These are phyloP conservation scores for Coemansia sp. DNA, from an alignment of 192 early-diverging fungal species.

Conservation along the genomic window DNA sequence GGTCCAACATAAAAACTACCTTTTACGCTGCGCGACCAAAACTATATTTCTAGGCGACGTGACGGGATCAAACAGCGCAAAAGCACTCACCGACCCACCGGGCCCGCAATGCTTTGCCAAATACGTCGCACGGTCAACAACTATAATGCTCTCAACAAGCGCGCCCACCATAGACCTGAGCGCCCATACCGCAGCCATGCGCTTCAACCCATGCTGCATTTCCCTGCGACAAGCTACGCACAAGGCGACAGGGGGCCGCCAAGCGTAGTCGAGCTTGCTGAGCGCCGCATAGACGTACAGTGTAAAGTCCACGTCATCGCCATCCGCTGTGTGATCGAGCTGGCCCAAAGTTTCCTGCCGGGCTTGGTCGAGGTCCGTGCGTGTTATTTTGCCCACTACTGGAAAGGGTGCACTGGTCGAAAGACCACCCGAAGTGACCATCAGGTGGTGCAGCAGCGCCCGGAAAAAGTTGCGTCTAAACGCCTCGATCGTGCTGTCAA, in stretches of 20 bases:
- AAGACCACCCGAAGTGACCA: constrained; percentile 57
- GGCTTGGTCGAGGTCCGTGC: constrained; percentile 50
- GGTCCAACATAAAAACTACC: neutral
- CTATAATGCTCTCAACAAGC: constrained; percentile 72
- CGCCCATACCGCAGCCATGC: constrained; percentile 81
- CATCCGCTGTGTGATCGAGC: neutral
- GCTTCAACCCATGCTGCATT: constrained; percentile 38
- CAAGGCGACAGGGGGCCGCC: constrained; percentile 33
- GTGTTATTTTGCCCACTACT: constrained; percentile 59
- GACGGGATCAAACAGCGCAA: constrained; percentile 44
- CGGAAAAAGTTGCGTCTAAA: constrained; percentile 73
- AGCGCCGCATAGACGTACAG: constrained; percentile 62
- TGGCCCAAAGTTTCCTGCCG: neutral
- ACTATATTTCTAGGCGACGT: constrained; percentile 46
- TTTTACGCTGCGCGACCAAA: constrained; percentile 33
- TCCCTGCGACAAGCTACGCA: constrained; percentile 37
- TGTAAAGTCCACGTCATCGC: constrained; percentile 39
- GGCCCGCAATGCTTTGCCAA: constrained; percentile 53
- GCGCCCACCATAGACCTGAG: constrained; percentile 71
- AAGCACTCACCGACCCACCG: constrained; percentile 23
- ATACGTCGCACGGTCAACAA: constrained; percentile 72
- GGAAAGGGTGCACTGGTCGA: constrained; percentile 45
- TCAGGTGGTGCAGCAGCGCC: constrained; percentile 67
- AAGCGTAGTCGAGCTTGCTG: constrained; percentile 50
- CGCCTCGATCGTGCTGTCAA: constrained; percentile 54